Evolutionary conservation across 2,329 filamentous ascomycete genomes (phyloP).

Genomic region (Acephala macrosclerotiorum): DNA sequence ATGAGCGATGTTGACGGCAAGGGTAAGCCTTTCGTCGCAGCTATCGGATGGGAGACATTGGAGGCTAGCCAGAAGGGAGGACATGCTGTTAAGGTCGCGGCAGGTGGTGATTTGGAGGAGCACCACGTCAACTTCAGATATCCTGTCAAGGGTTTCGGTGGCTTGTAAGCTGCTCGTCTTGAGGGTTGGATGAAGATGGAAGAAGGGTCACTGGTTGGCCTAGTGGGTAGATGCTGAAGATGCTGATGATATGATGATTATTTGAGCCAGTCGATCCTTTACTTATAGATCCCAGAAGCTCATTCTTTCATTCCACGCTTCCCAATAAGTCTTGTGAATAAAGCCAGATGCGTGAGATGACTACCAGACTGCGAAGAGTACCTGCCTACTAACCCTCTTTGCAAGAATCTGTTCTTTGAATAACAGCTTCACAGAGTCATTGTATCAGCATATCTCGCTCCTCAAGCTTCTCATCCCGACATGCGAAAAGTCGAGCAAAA

Average conservation of each 20-base stretch:
- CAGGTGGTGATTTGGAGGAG: constrained; percentile 29
- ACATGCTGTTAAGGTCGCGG: constrained; percentile 30
- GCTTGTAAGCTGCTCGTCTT: constrained; percentile 15
- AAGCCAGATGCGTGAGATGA: not conserved
- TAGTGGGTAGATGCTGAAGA: constrained; percentile 1
- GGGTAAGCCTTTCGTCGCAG: constrained; percentile 36
- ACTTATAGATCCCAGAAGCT: not conserved
- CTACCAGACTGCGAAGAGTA: too few species aligned
- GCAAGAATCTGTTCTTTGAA: not conserved
- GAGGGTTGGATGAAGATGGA: constrained; percentile 7
- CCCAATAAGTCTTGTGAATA: not conserved
- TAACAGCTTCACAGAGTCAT: too few species aligned
- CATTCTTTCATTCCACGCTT: not conserved
- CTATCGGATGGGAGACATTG: constrained; percentile 38
- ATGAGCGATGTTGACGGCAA: constrained; percentile 30
- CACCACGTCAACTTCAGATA: constrained; percentile 42
- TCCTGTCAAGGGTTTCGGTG: constrained; percentile 42
- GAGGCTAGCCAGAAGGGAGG: constrained; percentile 35
- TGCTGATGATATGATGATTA: not conserved
- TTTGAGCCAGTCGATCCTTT: not conserved
- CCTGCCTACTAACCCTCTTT: not conserved
- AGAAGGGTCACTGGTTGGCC: constrained; percentile 6
- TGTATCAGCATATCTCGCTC: not conserved
- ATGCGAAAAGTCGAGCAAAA: too few species aligned
- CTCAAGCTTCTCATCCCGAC: too few species aligned